These are phyloP conservation scores for Oryza punctata DNA, from an alignment of 176 grass and related monocot genomes.

Conservation along the genomic window DNA sequence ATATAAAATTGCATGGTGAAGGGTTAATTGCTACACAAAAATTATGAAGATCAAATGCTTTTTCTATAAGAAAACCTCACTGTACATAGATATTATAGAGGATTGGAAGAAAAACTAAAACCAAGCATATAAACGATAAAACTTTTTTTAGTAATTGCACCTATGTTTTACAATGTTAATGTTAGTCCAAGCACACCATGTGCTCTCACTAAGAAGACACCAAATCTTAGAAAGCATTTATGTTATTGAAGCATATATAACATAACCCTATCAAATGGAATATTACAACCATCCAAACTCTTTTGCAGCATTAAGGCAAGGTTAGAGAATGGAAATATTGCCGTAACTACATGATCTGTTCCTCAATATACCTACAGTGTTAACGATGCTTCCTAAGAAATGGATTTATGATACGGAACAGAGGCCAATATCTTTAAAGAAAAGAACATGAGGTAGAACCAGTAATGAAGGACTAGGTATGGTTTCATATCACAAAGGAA, in stretches of 20 bases:
- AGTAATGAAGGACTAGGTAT: background rate
- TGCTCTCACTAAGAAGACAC: background rate
- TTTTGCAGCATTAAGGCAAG: background rate
- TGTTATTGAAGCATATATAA: background rate
- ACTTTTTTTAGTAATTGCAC: background rate
- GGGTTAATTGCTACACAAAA: background rate
- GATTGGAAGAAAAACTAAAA: background rate
- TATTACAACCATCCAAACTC: background rate
- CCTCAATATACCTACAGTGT: background rate
- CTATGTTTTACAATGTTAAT: background rate
- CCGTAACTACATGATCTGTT: background rate
- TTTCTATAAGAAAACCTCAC: background rate
- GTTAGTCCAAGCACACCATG: background rate
- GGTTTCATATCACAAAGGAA: background rate
- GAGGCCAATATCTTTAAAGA: background rate
- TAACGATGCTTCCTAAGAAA: background rate
- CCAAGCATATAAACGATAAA: background rate
- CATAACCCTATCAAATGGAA: background rate
- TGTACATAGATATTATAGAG: background rate
- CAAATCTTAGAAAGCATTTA: background rate
- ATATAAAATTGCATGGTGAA: background rate
- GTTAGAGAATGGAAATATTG: background rate
- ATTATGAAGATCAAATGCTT: background rate
- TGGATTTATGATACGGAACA: background rate
- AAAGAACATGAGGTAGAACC: background rate